Evolutionary conservation across 1,139 yeast genomes (phyloP), one percentile per base, ranked within the genome.

Genomic region (Magnusiomyces sp.): DNA sequence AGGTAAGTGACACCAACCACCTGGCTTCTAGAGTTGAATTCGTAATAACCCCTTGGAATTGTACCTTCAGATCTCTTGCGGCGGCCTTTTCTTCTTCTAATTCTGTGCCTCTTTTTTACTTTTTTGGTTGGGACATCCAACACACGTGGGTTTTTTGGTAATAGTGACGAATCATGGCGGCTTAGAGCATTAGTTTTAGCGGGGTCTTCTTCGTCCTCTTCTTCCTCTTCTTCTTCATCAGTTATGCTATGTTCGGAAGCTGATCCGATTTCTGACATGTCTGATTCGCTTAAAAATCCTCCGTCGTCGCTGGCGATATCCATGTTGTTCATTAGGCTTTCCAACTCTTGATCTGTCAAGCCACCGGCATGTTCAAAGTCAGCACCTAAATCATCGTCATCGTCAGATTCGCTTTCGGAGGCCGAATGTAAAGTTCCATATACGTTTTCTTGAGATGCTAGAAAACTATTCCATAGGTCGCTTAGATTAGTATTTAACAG

Each of bases 1-100:
- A 90, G 63, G 59, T 84, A 86, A 6, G 84, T 68, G 11, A 90
- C 85, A 1, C 97, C 97, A 23, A 71, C 65, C 1, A 81, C 79
- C 27, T 72, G 70, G 17, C 79, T 63, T 50, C 70, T 69, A 16
- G 58, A 72, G 40, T 61, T 60, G 47, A 71, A 62, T 46, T 69
- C 64, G 52, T 59, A 67, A 19, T 58, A 56, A 9, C 58, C 46
- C n/a, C 42, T 33, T 5, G 47, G 51, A 29, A 46, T 44, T 13
- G 13, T 9, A 10, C 6, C 20, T 13, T 32, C 11, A 11, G 14
- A 27, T 5, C 19, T 6, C 33, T 40, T 40, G 27, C 19, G 10
- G 17, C 43, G 43, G 19, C 34, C 14, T 13, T 14, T 37, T 9
- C 40, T 17, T 4, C 40, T 17, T 10, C 17, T 39, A 7, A 16